Percentiles rank a stretch among this genome's conserved stretches.
Evolutionary conservation across 2,329 filamentous ascomycete species (phyloP).

Genomic region (Epichloe coenophiala): DNA sequence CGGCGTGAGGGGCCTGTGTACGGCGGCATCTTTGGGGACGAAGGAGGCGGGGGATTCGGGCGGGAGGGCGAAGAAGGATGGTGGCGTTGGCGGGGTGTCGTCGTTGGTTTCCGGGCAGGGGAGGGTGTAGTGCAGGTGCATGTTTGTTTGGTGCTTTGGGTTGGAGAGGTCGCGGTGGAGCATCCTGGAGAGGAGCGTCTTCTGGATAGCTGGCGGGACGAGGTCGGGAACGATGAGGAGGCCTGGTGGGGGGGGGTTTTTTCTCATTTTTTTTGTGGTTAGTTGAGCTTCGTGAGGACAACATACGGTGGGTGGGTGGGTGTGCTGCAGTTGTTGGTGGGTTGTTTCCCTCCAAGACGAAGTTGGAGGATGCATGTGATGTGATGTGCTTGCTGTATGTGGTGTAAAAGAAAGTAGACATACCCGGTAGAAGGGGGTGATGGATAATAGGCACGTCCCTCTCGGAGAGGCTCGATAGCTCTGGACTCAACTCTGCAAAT

Average conservation of each 20-base stretch:
- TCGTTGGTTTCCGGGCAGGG: slow-evolving; percentile 27
- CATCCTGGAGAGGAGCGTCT: slow-evolving; percentile 54
- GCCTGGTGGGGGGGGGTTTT: slow-evolving; percentile 34
- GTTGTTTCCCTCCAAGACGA: background rate
- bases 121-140: slow-evolving; percentile 71
- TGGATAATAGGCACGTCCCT: slow-evolving; percentile 42
- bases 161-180: slow-evolving; percentile 66
- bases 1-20: slow-evolving; percentile 64
- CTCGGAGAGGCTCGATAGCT: slow-evolving; percentile 17
- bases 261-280: background rate
- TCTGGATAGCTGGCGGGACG: slow-evolving; percentile 56
- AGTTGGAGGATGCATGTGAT: background rate
- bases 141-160: slow-evolving; percentile 67
- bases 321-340: background rate
- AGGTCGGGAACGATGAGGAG: slow-evolving; percentile 66
- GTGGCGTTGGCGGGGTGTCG: slow-evolving; percentile 23
- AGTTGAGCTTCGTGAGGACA: no score
- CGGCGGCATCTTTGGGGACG: slow-evolving; percentile 51
- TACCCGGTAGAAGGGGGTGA: slow-evolving; percentile 57
- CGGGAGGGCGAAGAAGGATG: slow-evolving; percentile 41
- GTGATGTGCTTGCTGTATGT: no score
- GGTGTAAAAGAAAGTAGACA: slow-evolving; percentile 9
- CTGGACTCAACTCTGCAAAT: slow-evolving; percentile 25
- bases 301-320: no score
- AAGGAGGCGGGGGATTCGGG: slow-evolving; percentile 41